Base-by-base conservation (phyloP, 331 rosid genomes). In the Malus hybrid region DNA sequence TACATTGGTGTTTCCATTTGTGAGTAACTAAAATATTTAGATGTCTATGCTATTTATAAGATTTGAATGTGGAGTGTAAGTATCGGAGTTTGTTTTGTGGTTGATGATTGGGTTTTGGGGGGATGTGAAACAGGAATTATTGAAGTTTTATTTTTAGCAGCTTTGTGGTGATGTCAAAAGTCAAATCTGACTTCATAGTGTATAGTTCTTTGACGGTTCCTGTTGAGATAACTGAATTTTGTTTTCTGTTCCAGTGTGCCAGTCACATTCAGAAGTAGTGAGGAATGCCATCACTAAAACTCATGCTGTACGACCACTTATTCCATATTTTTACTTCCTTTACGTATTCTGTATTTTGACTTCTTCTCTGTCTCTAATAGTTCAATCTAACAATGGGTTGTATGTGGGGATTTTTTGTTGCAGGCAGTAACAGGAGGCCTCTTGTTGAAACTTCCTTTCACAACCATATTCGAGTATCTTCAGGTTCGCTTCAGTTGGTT, bases 391-490 rank as follows among this genome's bases (percentile, higher is more conserved):
- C 70, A 39, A 44, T 20, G 63, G 29, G 34, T 75, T 52, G 34
- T 66, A 58, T 48, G 60, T 72, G 77, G 60, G 75, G 22, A 73
- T 72, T 26, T 81, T 66, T 73, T 64, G 53, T 70, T 79, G 88
- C 88, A 94, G 96, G 93, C 96, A 36, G 87, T 89, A 75, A 78
- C 84, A 46, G 82, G 81, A 24, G 89, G 90, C 79, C 82, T 72
- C 71, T 75, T 94, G 77, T 67, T 92, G 81, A 94, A 94, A 82
- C 89, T 94, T 78, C 88, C 93, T 36, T 94, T 86, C 79, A 86
- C 73, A 32, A 94, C 99, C 75, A 87, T 94, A 80, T 94, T 92
- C 79, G 99, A 94, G 85, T 92, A 94, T 89, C 99, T 94, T 79
- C 97, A 94, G 92, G 99, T 94, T 73, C 73, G 84, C 77, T 80